Conservation (phyloP, 495 filamentous ascomycete species). For the Antarctomyces pellizariae region DNA sequence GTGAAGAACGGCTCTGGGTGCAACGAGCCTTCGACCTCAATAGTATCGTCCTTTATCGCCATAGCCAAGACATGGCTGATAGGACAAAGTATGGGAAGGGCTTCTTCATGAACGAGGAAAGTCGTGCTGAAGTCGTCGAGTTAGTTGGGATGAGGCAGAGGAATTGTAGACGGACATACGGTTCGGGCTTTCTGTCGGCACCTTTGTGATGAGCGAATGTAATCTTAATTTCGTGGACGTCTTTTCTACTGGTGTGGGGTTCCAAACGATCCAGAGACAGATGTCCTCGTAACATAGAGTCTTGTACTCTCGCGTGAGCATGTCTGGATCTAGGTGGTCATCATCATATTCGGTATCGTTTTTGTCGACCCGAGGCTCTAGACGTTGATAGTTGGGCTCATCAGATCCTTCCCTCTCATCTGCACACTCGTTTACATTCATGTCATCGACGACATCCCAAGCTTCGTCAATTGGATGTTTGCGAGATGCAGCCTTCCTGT, state of each 20-base stretch:
- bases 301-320: slow-evolving; percentile 1
- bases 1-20: slow-evolving; percentile 6
- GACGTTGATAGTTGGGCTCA: background rate
- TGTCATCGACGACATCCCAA: too few relatives aligned
- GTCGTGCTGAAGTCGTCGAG: slow-evolving; percentile 4
- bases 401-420: background rate
- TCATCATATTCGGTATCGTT: slow-evolving; percentile 1
- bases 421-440: too few relatives aligned
- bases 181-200: slow-evolving; percentile 12
- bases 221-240: slow-evolving; percentile 8
- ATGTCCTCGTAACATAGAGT: slow-evolving; percentile 4
- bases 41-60: slow-evolving; percentile 5
- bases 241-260: slow-evolving; percentile 2
- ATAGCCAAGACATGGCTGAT: slow-evolving; percentile 6
- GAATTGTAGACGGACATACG: slow-evolving; percentile 8
- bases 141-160: slow-evolving; percentile 1
- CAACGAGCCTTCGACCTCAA: slow-evolving; percentile 3
- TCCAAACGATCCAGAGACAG: slow-evolving; percentile 3
- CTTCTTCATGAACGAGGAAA: slow-evolving; percentile 6
- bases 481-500: background rate
- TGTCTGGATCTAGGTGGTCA: background rate
- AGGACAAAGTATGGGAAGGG: slow-evolving; percentile 6
- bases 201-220: slow-evolving; percentile 12
- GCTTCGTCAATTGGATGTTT: too few relatives aligned
- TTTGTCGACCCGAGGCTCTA: background rate